Base-by-base conservation (phyloP, 768 basidiomycete genomes). In the Xerocomus potaroensis region DNA sequence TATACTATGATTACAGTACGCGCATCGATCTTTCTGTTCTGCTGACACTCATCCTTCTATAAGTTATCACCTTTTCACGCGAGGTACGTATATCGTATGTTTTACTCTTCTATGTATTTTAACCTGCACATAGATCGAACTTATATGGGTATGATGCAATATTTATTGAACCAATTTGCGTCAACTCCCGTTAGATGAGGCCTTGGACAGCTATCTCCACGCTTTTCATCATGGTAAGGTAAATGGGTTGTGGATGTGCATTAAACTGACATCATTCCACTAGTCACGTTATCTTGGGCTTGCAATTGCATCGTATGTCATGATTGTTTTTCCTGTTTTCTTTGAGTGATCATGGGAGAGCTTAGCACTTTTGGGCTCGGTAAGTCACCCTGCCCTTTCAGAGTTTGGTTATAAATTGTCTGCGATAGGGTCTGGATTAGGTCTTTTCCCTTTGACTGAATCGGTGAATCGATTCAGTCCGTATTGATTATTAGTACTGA, bases 141-240 rank as follows among this genome's bases (percentile, higher is more conserved):
- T 51, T 19, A 51, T 55, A 35, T 55, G 54, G 54, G 54, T 55
- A 55, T 7, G 49, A 5, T 14, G 6, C 10, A 32, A 23, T n/a
- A 1, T 45, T 12, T 22, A 1, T 26, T 14, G 22, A 35, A 35
- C 41, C 8, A 21, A 32, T 33, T 1, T 24, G 14, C 9, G 1
- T 12, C 15, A 27, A 45, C 21, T 16, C 31, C 42, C 5, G 18
- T 22, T 34, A 51, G 52, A 39, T 46, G 49, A 45, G 31, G 15
- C 40, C 54, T 7, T 55, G 54, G 54, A 36, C 48, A 10, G 5
- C 4, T 8, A 50, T 41, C 31, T 47, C 48, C 8, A 46, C 45
- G 1, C 48, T 55, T 26, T 55, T 49, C 33, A 21, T 55, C 11
- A 26, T 43, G 44, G 54, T 55, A 45, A 51, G 2, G n/a, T 31